These are phyloP conservation scores for Ogataea corticis DNA, from an alignment of 805 yeast genomes.

Conservation along the genomic window DNA sequence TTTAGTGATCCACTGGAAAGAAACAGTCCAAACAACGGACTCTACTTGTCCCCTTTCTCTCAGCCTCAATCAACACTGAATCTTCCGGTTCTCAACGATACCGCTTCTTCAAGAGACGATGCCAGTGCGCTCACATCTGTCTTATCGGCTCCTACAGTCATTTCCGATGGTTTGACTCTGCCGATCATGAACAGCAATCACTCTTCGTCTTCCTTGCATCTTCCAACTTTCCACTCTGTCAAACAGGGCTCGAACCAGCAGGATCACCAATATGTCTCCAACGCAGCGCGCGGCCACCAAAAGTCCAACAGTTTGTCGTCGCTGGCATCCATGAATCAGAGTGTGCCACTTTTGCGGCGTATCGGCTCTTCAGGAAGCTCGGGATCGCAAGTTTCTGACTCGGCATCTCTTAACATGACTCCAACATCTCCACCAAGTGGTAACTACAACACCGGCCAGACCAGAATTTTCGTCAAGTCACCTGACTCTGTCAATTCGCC, in stretches of 20 bases:
- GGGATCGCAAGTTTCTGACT: slow-evolving; percentile 16
- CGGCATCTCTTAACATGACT: slow-evolving; percentile 10
- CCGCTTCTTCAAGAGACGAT: slow-evolving; percentile 13
- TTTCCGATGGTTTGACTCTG: slow-evolving; percentile 2
- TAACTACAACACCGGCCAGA: slow-evolving; percentile 5
- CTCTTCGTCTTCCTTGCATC: slow-evolving; percentile 26
- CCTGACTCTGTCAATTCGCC: slow-evolving; percentile 16
- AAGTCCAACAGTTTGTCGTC: slow-evolving; percentile 18
- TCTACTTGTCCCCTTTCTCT: slow-evolving; percentile 11
- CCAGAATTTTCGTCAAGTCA: slow-evolving; percentile 18
- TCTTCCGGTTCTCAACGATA: slow-evolving; percentile 8
- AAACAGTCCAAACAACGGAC: slow-evolving; percentile 42
- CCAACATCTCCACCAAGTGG: slow-evolving; percentile 18
- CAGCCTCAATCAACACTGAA: slow-evolving; percentile 11
- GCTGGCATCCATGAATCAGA: slow-evolving; percentile 9
- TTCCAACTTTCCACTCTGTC: slow-evolving; percentile 28
- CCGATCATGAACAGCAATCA: slow-evolving; percentile 12
- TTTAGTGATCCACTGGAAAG: slow-evolving; percentile 50
- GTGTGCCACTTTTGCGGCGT: slow-evolving; percentile 9
- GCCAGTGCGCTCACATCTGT: slow-evolving; percentile 12
- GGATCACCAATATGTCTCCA: slow-evolving; percentile 1
- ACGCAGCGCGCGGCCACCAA: slow-evolving; percentile 8
- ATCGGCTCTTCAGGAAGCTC: slow-evolving; percentile 18
- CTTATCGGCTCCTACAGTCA: not conserved
- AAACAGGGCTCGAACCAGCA: slow-evolving; percentile 8